Base-by-base conservation (phyloP, 1,284 basidiomycete genomes). In the Heliocybe sulcata region DNA sequence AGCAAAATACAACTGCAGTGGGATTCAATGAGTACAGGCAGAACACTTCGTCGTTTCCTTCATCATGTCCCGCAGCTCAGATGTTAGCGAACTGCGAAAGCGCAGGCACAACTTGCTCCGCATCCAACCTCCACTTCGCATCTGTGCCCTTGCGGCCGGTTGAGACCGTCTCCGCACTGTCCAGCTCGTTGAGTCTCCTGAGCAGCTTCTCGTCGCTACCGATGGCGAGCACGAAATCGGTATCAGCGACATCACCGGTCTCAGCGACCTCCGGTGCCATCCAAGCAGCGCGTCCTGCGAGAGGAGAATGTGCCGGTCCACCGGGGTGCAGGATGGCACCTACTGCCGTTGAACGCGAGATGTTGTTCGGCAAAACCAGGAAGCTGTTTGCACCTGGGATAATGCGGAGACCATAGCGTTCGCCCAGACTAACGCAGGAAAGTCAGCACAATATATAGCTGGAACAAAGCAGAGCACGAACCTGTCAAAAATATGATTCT, bases 401-500 rank as follows among this genome's bases (percentile, higher is more conserved):
- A 63, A 92, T 90, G 42, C 90, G 83, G 12, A 92, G 72, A 1
- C 87, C 85, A 63, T 88, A 91, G 0, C 86, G 82, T 64, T 91
- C 89, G 29, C 90, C 90, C 26, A 91, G 79, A 63, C 85, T 87
- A 52, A 50, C 27, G 11, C 42, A 26, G n/a, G 35, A 26, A 35
- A 10, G 45, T 26, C 23, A 20, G 27, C 35, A 29, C 33, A 16
- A n/a, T 38, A 33, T 22, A 6, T 29, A 42, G 49, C 14, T 42
- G 16, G 33, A 38, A 16, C 26, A 31, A 45, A 50, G 19, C 29
- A 3, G 19, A 49, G 23, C 23, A 61, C 69, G 51, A 38, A 80
- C 80, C 79, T 82, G 67, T 91, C 90, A 66, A 90, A 93, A 59
- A 94, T 90, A 65, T 94, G 87, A 68, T 94, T 94, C 69, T 94